phyloP scores from a whole-genome alignment of 108 stramenopile genomes.

The Nannochloropsis salina region DNA sequence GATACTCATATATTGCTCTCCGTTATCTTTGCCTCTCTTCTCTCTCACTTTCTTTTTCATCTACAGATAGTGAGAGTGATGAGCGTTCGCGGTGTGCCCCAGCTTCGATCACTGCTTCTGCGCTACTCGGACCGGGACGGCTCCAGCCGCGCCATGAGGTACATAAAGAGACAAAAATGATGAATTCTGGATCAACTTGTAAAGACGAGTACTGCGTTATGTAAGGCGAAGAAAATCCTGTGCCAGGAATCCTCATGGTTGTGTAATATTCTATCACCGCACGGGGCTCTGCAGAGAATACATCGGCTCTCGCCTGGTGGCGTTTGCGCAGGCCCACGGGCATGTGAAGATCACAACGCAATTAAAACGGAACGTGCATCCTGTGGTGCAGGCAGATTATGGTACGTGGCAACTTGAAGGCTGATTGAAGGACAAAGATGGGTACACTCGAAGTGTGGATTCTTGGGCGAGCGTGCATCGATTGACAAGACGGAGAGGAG shows the following conservation, averaged over 20 bases:
- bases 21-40: too few relatives aligned
- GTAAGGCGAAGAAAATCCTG: too few relatives aligned
- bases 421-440: too few relatives aligned
- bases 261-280: too few relatives aligned
- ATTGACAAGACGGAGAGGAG: too few relatives aligned
- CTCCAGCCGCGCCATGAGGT: background rate
- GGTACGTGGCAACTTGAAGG: background rate
- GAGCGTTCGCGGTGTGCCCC: conserved; percentile 12
- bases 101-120: background rate
- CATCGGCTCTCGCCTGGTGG: background rate
- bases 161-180: background rate
- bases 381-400: conserved; percentile 12
- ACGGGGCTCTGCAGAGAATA: background rate
- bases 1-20: too few relatives aligned
- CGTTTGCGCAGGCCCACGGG: background rate
- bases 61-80: background rate
- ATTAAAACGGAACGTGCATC: conserved; percentile 20
- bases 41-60: too few relatives aligned
- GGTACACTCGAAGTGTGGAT: too few relatives aligned
- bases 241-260: too few relatives aligned
- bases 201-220: too few relatives aligned
- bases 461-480: too few relatives aligned
- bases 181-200: too few relatives aligned
- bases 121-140: background rate
- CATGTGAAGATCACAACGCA: conserved; percentile 6